Percentiles rank a stretch among this genome's conserved stretches.
phyloP scores from a whole-genome alignment of 2,329 filamentous ascomycete species.

The Colletotrichum australisinense region DNA sequence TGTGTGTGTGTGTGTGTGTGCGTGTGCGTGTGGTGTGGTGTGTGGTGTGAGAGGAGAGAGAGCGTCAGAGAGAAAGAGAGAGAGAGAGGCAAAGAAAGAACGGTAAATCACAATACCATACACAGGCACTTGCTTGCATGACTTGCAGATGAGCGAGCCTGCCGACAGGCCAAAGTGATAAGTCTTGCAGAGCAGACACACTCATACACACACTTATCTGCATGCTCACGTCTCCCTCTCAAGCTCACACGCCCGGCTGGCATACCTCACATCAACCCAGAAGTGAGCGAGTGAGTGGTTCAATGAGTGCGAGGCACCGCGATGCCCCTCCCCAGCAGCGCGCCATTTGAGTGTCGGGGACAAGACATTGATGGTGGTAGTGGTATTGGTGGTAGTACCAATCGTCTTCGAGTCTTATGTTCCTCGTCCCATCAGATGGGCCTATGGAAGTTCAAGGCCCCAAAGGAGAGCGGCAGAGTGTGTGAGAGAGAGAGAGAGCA shows the following conservation, averaged over 20 bases:
- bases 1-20: neutral
- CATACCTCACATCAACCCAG: slow-evolving; percentile 1
- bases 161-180: slow-evolving; percentile 16
- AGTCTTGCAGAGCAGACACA: slow-evolving; percentile 28
- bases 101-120: slow-evolving; percentile 18
- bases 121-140: slow-evolving; percentile 25
- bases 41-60: neutral
- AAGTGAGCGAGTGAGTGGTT: neutral
- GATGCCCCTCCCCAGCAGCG: neutral
- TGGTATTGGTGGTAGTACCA: slow-evolving; percentile 9
- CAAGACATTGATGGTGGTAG: slow-evolving; percentile 7
- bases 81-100: slow-evolving; percentile 27
- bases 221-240: neutral
- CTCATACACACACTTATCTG: slow-evolving; percentile 4
- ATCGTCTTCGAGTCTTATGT: slow-evolving; percentile 15
- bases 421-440: slow-evolving; percentile 1
- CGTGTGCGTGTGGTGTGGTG: neutral
- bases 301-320: neutral
- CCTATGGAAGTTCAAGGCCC: slow-evolving; percentile 4
- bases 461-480: neutral
- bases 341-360: slow-evolving; percentile 3
- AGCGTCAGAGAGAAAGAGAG: neutral
- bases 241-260: slow-evolving; percentile 13
- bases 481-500: neutral
- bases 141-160: slow-evolving; percentile 28